Evolutionary conservation across 345 rosid genomes (phyloP), one percentile per base, ranked within the genome.

Genomic region (Cardiospermum halicacabum): DNA sequence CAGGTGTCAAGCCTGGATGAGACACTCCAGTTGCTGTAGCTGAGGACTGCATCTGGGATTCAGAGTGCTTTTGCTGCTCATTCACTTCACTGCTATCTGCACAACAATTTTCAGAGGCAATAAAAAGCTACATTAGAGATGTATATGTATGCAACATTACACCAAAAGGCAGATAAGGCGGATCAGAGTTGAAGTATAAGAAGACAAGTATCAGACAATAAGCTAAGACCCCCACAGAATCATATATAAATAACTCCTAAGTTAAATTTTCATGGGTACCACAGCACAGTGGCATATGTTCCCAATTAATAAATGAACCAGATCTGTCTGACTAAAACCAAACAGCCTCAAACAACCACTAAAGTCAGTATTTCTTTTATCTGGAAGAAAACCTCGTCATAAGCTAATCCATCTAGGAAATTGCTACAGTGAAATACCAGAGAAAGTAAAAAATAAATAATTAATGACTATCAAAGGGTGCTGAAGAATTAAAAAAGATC

Each of bases 1-100:
- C 75, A 60, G 81, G 69, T 55, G 85, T 75, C n/a, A 80, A 43
- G 32, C 78, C 74, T 19, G 87, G 81, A 58, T 83, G 82, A 22
- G 86, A 66, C 65, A 72, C 39, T 69, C 64, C 86, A 62, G 72
- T 72, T 37, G 81, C 80, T 73, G 84, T 78, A 66, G 78, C 65
- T 37, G 81, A 60, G 37, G 84, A 75, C 70, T 71, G 78, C 22
- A 72, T 71, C 66, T 69, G 82, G 37, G 78, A 61, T 74, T 80
- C 92, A 31, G 80, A 62, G 58, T 68, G 79, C 30, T 87, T 85
- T 70, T 79, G 83, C 68, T 82, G 96, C 80, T 82, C 96, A 71
- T 66, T 85, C 61, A 76, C 76, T 68, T 85, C 85, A 62, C 77
- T 81, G 71, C 78, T 88, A 74, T 83, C 97, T 88, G 80, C 36